Evolutionary conservation across 192 early-diverging fungal species (phyloP), one percentile per base, ranked within the genome.

Genomic region (Ambispora gerdemannii): DNA sequence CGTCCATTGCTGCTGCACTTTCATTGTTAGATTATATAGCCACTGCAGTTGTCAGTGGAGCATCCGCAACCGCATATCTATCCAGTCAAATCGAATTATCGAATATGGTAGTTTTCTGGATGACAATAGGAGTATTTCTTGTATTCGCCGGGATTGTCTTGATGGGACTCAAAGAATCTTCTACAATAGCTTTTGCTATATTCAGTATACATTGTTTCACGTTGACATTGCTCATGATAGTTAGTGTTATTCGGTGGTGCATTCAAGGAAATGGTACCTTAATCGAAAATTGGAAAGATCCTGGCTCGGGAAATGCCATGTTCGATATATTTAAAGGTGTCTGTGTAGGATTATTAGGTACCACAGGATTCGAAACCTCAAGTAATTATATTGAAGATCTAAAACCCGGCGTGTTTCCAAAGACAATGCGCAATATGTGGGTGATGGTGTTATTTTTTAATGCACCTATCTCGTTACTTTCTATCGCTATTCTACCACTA

Each of bases 331-430:
- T 80, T 60, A 68, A 78, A 58, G 85, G 85, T 30, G 76, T 84
- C 38, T 87, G 85, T 55, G 64, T 84, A 11, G 85, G 85, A 36
- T 74, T 87, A 55, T 76, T 87, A 28, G 80, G 81, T 15, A 77
- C 78, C 62, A 81, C 83, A 20, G 83, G 84, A 3, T 78, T 82
- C 56, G 84, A 85, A 71, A 71, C 75, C 15, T 81, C 83, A 31
- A 76, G 74, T 34, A 84, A 85, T 38, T 85, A 82, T 61, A 82
- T 87, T 32, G 82, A 87, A 73, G 83, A 87, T 63, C 72, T 81
- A 55, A 80, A 82, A 47, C 82, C 80, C 22, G 77, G 77, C n/a
- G 81, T 79, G 0, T 87, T 81, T 72, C 82, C 82, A 17, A 84
- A 83, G 51, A 75, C 81, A 34, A 81, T 87, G 85, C 68, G 82